Conservation (phyloP, 345 rosid species). For the Turritis glabra region DNA sequence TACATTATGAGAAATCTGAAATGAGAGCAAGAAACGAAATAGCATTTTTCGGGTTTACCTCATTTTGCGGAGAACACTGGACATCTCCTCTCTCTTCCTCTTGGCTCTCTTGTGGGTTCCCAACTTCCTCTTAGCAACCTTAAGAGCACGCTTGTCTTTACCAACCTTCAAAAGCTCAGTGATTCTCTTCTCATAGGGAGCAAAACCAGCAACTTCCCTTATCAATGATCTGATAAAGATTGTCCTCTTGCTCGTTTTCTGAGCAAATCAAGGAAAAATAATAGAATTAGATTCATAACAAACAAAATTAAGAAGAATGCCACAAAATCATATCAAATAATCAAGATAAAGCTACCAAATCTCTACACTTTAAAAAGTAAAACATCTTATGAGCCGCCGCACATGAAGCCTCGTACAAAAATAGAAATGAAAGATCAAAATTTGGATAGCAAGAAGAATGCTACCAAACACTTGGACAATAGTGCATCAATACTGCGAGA, state of each 20-base stretch:
- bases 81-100: slow-evolving; percentile 49
- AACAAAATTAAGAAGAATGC: neutral
- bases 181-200: slow-evolving; percentile 46
- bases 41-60: neutral
- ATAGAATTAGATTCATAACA: neutral
- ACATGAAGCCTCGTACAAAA: neutral
- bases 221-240: slow-evolving; percentile 32
- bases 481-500: neutral
- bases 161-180: slow-evolving; percentile 43
- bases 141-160: slow-evolving; percentile 44
- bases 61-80: slow-evolving; percentile 42
- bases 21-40: neutral
- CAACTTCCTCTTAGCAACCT: slow-evolving; percentile 44
- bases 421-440: neutral
- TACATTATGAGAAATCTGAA: neutral
- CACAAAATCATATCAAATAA: neutral
- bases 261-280: neutral
- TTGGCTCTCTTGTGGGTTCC: slow-evolving; percentile 48
- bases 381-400: neutral
- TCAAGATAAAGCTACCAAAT: neutral
- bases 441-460: neutral
- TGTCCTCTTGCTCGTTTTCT: slow-evolving; percentile 43
- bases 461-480: neutral
- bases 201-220: slow-evolving; percentile 39
- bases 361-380: neutral